phyloP scores from a whole-genome alignment of 2,329 filamentous ascomycete species.

The Cytospora chrysosperma region DNA sequence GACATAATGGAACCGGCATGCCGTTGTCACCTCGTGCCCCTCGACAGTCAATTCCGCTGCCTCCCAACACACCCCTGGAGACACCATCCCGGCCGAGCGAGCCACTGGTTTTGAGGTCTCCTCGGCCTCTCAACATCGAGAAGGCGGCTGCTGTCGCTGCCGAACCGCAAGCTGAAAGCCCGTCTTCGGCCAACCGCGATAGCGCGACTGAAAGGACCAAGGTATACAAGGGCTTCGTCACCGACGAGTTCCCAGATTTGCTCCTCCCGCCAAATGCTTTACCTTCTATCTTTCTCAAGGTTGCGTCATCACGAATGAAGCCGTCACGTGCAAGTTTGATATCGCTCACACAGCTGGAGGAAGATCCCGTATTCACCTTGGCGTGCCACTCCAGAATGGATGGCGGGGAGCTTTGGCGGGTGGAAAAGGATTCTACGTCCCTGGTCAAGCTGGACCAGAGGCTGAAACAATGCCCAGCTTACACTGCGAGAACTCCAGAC shows the following conservation, averaged over 20 bases:
- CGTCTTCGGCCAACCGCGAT: conserved; percentile 35
- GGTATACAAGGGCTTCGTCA: conserved; percentile 76
- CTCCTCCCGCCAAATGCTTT: conserved; percentile 85
- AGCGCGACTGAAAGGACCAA: conserved; percentile 44
- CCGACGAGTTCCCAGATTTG: conserved; percentile 83
- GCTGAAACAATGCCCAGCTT: conserved; percentile 70
- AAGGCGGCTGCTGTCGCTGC: conserved; percentile 35
- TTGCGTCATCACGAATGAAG: conserved; percentile 92
- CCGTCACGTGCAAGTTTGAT: conserved; percentile 85
- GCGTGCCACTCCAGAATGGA: conserved; percentile 79
- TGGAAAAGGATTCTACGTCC: conserved; percentile 87
- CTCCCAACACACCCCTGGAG: conserved; percentile 66
- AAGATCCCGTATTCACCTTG: conserved; percentile 91
- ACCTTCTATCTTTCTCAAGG: conserved; percentile 79
- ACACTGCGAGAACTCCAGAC: conserved; percentile 78
- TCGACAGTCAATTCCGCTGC: conserved; percentile 70
- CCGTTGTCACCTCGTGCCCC: conserved; percentile 69
- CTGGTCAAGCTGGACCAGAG: conserved; percentile 79
- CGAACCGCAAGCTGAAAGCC: conserved; percentile 28
- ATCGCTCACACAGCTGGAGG: conserved; percentile 75
- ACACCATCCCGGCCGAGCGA: conserved; percentile 48
- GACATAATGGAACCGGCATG: conserved; percentile 35
- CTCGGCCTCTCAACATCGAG: conserved; percentile 40
- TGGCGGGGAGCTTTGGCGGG: conserved; percentile 80
- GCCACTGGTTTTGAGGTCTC: conserved; percentile 38